Conservation (phyloP, 2,329 filamentous ascomycete genomes). For the Ambrosiella beaveri region DNA sequence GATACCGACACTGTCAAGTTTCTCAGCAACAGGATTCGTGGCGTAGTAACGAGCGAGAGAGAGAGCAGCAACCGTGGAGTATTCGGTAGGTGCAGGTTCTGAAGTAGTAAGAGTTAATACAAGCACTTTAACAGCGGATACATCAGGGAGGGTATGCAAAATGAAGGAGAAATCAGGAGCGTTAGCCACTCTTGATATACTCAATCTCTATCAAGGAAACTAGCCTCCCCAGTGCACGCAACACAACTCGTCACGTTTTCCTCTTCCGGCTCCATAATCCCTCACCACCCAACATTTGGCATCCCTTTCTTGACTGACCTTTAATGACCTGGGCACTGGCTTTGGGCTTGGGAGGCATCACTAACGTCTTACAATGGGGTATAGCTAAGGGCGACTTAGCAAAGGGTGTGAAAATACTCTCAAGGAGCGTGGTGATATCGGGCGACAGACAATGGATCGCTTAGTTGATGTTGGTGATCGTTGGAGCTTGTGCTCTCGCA, state of each 20-base stretch:
- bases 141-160: background rate
- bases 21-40: conserved; percentile 32
- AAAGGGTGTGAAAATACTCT: no score
- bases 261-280: background rate
- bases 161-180: no score
- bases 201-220: no score
- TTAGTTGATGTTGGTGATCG: no score
- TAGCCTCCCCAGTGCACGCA: no score
- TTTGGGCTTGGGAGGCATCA: conserved; percentile 25
- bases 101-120: background rate
- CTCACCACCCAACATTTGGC: background rate
- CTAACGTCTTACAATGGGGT: background rate
- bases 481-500: no score
- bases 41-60: conserved; percentile 30
- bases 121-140: background rate
- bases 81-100: conserved; percentile 10
- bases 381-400: background rate
- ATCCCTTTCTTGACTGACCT: conserved; percentile 13
- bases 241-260: background rate
- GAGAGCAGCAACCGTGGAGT: conserved; percentile 32
- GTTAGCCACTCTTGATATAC: no score
- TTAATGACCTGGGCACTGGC: conserved; percentile 19
- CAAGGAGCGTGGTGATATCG: no score
- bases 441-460: no score
- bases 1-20: conserved; percentile 28